Percentiles rank a stretch among this genome's conserved stretches.
These are phyloP conservation scores for slime mould (Dictyostelium discoideum) DNA, from an alignment of 78 protist species.

Conservation along the genomic window DNA sequence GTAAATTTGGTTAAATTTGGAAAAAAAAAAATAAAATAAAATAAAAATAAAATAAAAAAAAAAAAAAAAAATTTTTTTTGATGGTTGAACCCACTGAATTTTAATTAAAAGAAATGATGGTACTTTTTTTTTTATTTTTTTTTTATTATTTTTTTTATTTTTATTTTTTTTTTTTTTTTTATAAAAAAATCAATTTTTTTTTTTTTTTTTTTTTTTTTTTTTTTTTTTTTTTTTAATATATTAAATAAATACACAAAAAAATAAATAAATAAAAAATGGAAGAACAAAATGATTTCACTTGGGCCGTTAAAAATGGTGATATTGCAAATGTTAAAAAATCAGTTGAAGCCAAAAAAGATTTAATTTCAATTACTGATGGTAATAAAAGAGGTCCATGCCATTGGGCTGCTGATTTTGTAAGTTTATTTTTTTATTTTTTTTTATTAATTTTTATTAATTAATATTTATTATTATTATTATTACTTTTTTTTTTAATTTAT, in stretches of 20 bases:
- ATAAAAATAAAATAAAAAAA: neutral
- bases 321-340: neutral
- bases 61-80: no score
- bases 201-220: neutral
- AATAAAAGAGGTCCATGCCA: conserved; percentile 58
- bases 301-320: conserved; percentile 82
- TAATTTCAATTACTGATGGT: conserved; percentile 18
- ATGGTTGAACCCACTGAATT: neutral
- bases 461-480: no score
- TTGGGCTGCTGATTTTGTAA: conserved; percentile 71
- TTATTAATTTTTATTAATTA: neutral
- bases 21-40: neutral
- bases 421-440: neutral
- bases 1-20: neutral
- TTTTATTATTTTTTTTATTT: neutral
- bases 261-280: neutral
- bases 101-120: neutral
- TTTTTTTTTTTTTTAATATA: neutral
- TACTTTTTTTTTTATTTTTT: neutral
- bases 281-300: conserved; percentile 29
- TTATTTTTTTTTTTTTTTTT: neutral
- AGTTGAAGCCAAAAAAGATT: neutral
- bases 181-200: neutral
- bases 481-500: no score
- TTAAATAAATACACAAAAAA: neutral